Conservation (phyloP, 495 filamentous ascomycete genomes). For the Clohesyomyces aquaticus region DNA sequence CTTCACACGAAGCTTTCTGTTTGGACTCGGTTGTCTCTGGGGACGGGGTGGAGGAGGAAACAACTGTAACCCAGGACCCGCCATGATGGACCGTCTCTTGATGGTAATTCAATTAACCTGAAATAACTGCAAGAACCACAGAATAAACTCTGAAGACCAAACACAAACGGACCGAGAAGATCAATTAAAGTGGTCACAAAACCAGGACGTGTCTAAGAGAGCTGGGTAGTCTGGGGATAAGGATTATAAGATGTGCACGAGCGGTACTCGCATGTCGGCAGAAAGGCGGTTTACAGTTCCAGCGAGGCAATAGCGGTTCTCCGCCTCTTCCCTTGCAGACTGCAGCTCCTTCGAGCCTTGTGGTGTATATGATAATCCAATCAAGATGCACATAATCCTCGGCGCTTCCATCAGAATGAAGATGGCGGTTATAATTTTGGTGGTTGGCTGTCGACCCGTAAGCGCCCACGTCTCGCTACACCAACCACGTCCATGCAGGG, state of each 20-base stretch:
- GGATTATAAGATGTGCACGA: slow-evolving; percentile 31
- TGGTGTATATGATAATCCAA: slow-evolving; percentile 33
- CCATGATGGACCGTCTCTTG: slow-evolving; percentile 38
- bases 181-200: slow-evolving; percentile 17
- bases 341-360: slow-evolving; percentile 20
- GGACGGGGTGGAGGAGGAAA: slow-evolving; percentile 56
- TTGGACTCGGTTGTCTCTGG: slow-evolving; percentile 35
- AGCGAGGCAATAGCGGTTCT: slow-evolving; percentile 43
- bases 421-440: slow-evolving; percentile 40
- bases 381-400: slow-evolving; percentile 34
- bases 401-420: slow-evolving; percentile 35
- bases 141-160: not conserved
- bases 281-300: slow-evolving; percentile 13
- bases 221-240: slow-evolving; percentile 37
- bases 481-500: slow-evolving; percentile 21
- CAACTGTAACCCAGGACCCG: slow-evolving; percentile 55
- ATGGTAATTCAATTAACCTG: slow-evolving; percentile 13
- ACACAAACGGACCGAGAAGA: slow-evolving; percentile 6
- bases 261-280: slow-evolving; percentile 11
- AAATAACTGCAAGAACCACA: slow-evolving; percentile 17
- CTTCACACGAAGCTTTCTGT: slow-evolving; percentile 25
- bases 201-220: slow-evolving; percentile 8
- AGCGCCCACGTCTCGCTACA: slow-evolving; percentile 34
- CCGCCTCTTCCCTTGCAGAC: slow-evolving; percentile 31
- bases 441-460: slow-evolving; percentile 31